phyloP scores from a whole-genome alignment of 306 rosid genomes.

The Quercus wislizeni region DNA sequence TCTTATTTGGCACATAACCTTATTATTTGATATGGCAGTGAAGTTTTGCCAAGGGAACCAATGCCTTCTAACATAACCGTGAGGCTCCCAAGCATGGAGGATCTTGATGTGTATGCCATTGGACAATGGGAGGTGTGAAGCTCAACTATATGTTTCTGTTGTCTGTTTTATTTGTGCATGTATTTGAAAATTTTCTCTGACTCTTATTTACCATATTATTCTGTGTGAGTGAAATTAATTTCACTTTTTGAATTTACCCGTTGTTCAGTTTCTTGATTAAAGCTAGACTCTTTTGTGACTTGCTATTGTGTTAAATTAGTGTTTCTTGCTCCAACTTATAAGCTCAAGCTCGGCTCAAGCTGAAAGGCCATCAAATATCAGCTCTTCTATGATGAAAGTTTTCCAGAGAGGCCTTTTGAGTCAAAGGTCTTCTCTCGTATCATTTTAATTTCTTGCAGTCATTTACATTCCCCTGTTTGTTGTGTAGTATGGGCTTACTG shows the following conservation, averaged over 20 bases:
- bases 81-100: constrained; percentile 81
- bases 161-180: constrained; percentile 10
- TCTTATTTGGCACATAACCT: constrained; percentile 27
- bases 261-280: constrained; percentile 30
- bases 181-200: not conserved
- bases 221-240: constrained; percentile 10
- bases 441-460: constrained; percentile 5
- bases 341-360: constrained; percentile 76
- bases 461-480: constrained; percentile 11
- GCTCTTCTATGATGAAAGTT: constrained; percentile 85
- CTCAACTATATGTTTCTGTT: constrained; percentile 20
- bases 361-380: constrained; percentile 71
- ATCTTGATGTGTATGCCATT: constrained; percentile 77
- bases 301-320: constrained; percentile 58
- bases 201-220: not conserved
- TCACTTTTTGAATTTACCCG: not conserved
- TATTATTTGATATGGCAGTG: constrained; percentile 55
- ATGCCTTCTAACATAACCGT: constrained; percentile 84
- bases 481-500: not conserved
- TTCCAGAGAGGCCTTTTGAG: constrained; percentile 86
- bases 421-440: constrained; percentile 59
- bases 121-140: constrained; percentile 84
- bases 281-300: constrained; percentile 34
- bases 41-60: constrained; percentile 91
- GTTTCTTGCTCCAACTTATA: constrained; percentile 93